Evolutionary conservation across 2,329 filamentous ascomycete genomes (phyloP).

Genomic region (Ilyonectria sp.): DNA sequence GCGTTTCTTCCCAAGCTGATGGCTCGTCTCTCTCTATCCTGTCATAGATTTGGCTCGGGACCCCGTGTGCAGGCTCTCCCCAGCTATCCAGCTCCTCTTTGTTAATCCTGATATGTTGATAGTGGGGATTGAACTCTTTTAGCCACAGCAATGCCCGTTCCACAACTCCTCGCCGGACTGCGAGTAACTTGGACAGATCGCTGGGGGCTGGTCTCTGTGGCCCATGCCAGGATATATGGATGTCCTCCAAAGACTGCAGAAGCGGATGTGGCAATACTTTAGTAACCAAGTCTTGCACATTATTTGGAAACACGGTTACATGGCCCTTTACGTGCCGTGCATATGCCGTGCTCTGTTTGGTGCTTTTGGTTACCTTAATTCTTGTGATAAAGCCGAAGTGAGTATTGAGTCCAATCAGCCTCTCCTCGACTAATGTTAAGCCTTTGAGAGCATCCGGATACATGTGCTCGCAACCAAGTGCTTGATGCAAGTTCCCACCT

Average conservation of each 20-base stretch:
- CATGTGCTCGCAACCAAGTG: too few relatives aligned
- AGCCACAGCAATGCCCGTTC: slow-evolving; percentile 12
- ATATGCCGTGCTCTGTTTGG: too few relatives aligned
- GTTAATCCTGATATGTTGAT: slow-evolving; percentile 15
- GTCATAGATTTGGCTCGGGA: slow-evolving; percentile 24
- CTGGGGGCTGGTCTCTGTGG: slow-evolving; percentile 16
- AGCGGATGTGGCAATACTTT: slow-evolving; percentile 20
- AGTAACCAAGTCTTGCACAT: slow-evolving; percentile 14
- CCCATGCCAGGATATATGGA: slow-evolving; percentile 23
- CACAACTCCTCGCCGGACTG: not conserved
- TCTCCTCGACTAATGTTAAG: slow-evolving; percentile 21
- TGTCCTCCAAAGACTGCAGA: not conserved
- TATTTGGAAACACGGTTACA: slow-evolving; percentile 23
- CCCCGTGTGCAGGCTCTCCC: slow-evolving; percentile 10
- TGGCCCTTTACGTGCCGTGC: slow-evolving; percentile 10
- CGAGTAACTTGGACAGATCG: slow-evolving; percentile 19
- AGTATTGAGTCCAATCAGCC: slow-evolving; percentile 12
- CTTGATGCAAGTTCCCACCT: slow-evolving; percentile 10
- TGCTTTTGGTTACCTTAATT: not conserved
- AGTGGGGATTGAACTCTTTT: slow-evolving; percentile 24
- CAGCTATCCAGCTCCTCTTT: slow-evolving; percentile 18
- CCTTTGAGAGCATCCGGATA: slow-evolving; percentile 4
- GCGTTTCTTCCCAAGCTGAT: too few relatives aligned
- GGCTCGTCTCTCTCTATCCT: not conserved
- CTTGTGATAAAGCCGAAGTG: slow-evolving; percentile 10